phyloP scores from a whole-genome alignment of 768 basidiomycete species.

The Strobilomyces confusus region DNA sequence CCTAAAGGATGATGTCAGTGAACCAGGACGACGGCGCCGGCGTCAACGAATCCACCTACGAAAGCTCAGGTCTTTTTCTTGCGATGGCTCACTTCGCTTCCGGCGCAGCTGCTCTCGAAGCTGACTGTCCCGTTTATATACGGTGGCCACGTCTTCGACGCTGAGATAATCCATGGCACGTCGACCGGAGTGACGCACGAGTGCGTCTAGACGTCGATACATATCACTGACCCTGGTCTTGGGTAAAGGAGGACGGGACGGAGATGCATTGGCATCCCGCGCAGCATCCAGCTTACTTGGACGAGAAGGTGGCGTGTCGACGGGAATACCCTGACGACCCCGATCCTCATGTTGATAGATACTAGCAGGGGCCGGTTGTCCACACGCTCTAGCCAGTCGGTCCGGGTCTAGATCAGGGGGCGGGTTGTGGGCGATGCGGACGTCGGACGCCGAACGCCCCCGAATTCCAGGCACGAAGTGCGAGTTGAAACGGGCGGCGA shows the following conservation, averaged over 20 bases:
- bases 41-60: conserved; percentile 17
- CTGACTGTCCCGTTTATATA: conserved; percentile 17
- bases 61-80: conserved; percentile 23
- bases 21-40: background rate
- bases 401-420: conserved; percentile 28
- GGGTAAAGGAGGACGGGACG: conserved; percentile 12
- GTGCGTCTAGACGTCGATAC: conserved; percentile 27
- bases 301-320: background rate
- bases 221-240: conserved; percentile 17
- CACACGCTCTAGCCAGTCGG: conserved; percentile 28
- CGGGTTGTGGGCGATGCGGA: conserved; percentile 18
- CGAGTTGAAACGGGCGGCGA: conserved; percentile 12
- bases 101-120: conserved; percentile 23
- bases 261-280: background rate
- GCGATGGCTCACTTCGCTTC: conserved; percentile 15
- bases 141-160: conserved; percentile 20
- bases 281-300: background rate
- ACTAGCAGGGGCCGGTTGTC: conserved; percentile 11
- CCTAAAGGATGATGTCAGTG: conserved; percentile 19
- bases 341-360: conserved; percentile 10
- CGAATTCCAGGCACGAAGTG: conserved; percentile 12
- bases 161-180: conserved; percentile 28
- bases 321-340: background rate
- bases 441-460: conserved; percentile 22
- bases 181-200: conserved; percentile 16